A percentile compares a stretch with the other conserved stretches of the same genome.
These are phyloP conservation scores for Dendrobium officinale DNA, from an alignment of 106 monocot genomes.

Conservation along the genomic window DNA sequence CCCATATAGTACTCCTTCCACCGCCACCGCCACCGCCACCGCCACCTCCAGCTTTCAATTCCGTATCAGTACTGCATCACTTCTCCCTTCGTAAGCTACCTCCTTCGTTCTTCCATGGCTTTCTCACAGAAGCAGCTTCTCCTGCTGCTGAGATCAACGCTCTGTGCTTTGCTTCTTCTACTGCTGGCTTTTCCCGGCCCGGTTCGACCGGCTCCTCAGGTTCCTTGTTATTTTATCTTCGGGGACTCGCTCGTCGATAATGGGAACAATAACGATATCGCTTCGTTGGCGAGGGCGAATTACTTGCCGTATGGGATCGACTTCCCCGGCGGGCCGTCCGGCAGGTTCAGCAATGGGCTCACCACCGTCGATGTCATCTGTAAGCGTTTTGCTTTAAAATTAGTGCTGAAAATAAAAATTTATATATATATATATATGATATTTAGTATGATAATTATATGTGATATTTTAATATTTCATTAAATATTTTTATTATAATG, in stretches of 20 bases:
- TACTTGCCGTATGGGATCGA: conserved; percentile 88
- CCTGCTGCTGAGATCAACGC: neutral
- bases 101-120: neutral
- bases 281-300: conserved; percentile 71
- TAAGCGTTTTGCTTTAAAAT: conserved; percentile 10
- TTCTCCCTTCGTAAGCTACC: neutral
- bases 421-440: too few species aligned
- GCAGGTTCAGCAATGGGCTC: conserved; percentile 78
- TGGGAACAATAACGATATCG: conserved; percentile 86
- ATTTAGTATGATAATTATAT: too few species aligned
- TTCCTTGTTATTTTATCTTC: conserved; percentile 86
- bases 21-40: too few species aligned
- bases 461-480: too few species aligned
- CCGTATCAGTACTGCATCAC: too few species aligned
- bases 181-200: neutral
- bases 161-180: neutral
- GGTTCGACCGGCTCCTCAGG: conserved; percentile 47
- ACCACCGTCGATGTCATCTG: conserved; percentile 76
- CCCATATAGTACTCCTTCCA: neutral
- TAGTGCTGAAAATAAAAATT: too few species aligned
- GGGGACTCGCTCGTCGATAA: conserved; percentile 94
- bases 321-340: conserved; percentile 64
- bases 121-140: neutral
- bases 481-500: too few species aligned
- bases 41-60: neutral